Conservation (phyloP, 768 basidiomycete species). For the Exidia glandulosa region DNA sequence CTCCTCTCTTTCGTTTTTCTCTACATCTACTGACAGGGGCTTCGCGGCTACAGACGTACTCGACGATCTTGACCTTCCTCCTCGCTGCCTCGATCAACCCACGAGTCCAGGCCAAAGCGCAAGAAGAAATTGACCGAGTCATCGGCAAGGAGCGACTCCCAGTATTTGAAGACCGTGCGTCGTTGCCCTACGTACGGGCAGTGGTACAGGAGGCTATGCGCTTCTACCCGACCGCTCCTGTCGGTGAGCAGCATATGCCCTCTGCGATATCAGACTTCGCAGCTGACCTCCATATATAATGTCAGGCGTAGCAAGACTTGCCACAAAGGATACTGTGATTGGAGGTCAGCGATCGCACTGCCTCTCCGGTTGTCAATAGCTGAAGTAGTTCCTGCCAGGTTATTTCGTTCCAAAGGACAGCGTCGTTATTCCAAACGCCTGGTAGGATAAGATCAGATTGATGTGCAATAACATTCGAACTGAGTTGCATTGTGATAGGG, state of each 20-base stretch:
- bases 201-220: constrained; percentile 24
- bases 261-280: neutral
- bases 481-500: too few species aligned
- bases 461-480: too few species aligned
- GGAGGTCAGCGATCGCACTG: too few species aligned
- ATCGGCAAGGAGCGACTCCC: constrained; percentile 32
- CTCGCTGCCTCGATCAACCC: constrained; percentile 30
- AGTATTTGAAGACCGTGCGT: constrained; percentile 25
- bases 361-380: too few species aligned
- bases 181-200: constrained; percentile 31
- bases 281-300: too few species aligned
- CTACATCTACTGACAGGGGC: neutral
- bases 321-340: too few species aligned
- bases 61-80: constrained; percentile 28
- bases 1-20: too few species aligned
- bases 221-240: neutral
- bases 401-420: too few species aligned
- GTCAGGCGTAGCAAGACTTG: too few species aligned
- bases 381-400: too few species aligned
- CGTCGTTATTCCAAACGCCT: too few species aligned
- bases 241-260: neutral
- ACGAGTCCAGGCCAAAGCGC: constrained; percentile 27
- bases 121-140: constrained; percentile 32
- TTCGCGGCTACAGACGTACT: constrained; percentile 22
- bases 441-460: too few species aligned